Conservation (phyloP, 805 yeast species). For the Metschnikowia vanudenii region DNA sequence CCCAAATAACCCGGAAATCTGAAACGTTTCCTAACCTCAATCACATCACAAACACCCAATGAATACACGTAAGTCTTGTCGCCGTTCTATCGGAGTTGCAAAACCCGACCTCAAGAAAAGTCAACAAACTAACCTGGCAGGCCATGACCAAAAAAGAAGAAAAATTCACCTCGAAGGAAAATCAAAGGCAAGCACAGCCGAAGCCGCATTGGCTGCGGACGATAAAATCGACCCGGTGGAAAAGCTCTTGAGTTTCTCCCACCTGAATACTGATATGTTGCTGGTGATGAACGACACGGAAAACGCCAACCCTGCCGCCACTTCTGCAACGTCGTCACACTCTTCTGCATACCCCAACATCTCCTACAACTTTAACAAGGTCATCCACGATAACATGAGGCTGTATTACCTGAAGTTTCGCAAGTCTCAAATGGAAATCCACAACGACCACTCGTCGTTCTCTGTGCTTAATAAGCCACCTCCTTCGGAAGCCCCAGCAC, state of each 20-base stretch:
- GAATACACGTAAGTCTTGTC: slow-evolving; percentile 34
- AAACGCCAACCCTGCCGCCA: slow-evolving; percentile 1
- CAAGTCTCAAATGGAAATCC: slow-evolving; percentile 32
- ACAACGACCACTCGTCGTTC: slow-evolving; percentile 35
- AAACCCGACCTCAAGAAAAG: slow-evolving; percentile 18
- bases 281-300: slow-evolving; percentile 25
- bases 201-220: slow-evolving; percentile 16
- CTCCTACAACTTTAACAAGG: slow-evolving; percentile 35
- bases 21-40: too few species aligned
- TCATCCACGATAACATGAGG: slow-evolving; percentile 39
- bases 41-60: slow-evolving; percentile 9
- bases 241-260: slow-evolving; percentile 37
- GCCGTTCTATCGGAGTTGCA: slow-evolving; percentile 25
- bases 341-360: slow-evolving; percentile 11
- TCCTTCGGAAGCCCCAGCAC: not conserved
- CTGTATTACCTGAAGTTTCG: slow-evolving; percentile 29
- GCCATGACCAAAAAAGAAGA: slow-evolving; percentile 4
- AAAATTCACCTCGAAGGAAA: not conserved
- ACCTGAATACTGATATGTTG: slow-evolving; percentile 31
- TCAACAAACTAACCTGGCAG: slow-evolving; percentile 13
- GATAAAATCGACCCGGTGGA: slow-evolving; percentile 45
- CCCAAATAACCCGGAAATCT: too few species aligned
- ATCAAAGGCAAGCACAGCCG: not conserved
- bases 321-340: not conserved
- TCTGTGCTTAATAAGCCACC: slow-evolving; percentile 25